These are phyloP conservation scores for Cephalotrichum gorgonifer DNA, from an alignment of 2,329 filamentous ascomycete species.

Conservation along the genomic window DNA sequence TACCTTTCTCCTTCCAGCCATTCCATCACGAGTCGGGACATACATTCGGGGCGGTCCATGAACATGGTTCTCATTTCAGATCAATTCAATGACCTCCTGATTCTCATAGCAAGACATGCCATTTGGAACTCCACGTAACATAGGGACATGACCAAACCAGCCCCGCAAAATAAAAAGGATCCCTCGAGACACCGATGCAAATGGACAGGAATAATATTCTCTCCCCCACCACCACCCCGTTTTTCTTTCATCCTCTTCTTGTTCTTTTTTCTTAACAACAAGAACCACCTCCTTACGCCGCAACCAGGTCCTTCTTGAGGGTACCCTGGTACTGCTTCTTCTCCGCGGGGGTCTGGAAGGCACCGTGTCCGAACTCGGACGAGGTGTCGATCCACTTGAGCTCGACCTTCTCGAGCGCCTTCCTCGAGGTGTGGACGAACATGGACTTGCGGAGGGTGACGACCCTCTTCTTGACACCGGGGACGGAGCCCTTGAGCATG, in stretches of 20 bases:
- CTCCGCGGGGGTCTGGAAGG: conserved; percentile 96
- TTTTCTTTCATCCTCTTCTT: not conserved
- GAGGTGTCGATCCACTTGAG: conserved; percentile 99
- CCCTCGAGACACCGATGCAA: not conserved
- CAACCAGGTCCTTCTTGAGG: conserved; percentile 89
- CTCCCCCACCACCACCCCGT: too few species aligned
- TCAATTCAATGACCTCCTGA: too few species aligned
- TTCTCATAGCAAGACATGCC: too few species aligned
- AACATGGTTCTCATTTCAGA: too few species aligned
- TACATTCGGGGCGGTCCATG: too few species aligned
- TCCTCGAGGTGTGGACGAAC: conserved; percentile 92
- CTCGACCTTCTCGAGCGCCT: conserved; percentile 96
- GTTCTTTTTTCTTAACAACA: not conserved
- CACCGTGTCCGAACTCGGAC: conserved; percentile 99
- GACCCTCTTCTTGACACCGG: conserved; percentile 98
- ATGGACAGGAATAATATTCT: not conserved
- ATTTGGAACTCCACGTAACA: not conserved
- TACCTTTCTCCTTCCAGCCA: too few species aligned
- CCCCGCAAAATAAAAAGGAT: not conserved
- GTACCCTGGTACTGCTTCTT: conserved; percentile 97
- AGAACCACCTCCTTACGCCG: conserved; percentile 25
- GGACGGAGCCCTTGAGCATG: conserved; percentile 94
- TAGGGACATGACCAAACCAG: not conserved
- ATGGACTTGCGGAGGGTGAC: conserved; percentile 99
- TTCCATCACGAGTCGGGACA: too few species aligned